These are phyloP conservation scores for Xylariomycetidae sp. DNA, from an alignment of 2,329 filamentous ascomycete genomes.

Conservation along the genomic window DNA sequence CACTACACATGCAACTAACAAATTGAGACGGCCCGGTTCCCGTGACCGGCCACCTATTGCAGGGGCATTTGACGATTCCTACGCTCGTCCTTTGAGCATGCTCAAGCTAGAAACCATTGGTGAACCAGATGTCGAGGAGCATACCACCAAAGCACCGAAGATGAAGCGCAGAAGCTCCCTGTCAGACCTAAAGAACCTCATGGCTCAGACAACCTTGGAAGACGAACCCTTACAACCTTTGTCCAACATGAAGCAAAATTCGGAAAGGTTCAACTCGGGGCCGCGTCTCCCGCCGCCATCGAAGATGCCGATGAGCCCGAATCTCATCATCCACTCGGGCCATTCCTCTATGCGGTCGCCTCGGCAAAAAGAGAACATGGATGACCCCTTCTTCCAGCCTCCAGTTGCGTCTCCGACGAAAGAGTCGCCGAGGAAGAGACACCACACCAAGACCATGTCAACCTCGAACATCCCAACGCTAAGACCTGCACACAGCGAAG, in stretches of 20 bases:
- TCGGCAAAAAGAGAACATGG: conserved; percentile 44
- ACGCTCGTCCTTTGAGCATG: conserved; percentile 50
- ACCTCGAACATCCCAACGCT: conserved; percentile 50
- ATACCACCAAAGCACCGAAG: conserved; percentile 39
- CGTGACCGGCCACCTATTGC: conserved; percentile 55
- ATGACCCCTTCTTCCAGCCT: conserved; percentile 15
- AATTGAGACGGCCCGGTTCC: conserved; percentile 46
- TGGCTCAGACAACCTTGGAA: conserved; percentile 53
- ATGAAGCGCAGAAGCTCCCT: conserved; percentile 88
- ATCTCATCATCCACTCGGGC: conserved; percentile 31
- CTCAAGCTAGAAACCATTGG: conserved; percentile 55
- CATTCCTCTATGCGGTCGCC: conserved; percentile 24
- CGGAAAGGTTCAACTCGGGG: conserved; percentile 51
- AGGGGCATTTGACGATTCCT: conserved; percentile 54
- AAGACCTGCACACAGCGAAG: conserved; percentile 32
- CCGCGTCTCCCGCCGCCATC: conserved; percentile 39
- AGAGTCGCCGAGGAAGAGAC: conserved; percentile 16
- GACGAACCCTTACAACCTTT: conserved; percentile 41
- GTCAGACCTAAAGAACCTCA: conserved; percentile 71
- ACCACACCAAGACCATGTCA: conserved; percentile 46
- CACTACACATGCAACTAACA: conserved; percentile 39
- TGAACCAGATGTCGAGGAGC: conserved; percentile 44
- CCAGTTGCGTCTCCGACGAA: conserved; percentile 12
- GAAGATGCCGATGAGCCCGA: conserved; percentile 48
- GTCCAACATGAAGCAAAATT: conserved; percentile 46